Percentiles rank a stretch among this genome's conserved stretches.
These are phyloP conservation scores for Pseudogymnoascus pannorum DNA, from an alignment of 2,329 filamentous ascomycete species.

Conservation along the genomic window DNA sequence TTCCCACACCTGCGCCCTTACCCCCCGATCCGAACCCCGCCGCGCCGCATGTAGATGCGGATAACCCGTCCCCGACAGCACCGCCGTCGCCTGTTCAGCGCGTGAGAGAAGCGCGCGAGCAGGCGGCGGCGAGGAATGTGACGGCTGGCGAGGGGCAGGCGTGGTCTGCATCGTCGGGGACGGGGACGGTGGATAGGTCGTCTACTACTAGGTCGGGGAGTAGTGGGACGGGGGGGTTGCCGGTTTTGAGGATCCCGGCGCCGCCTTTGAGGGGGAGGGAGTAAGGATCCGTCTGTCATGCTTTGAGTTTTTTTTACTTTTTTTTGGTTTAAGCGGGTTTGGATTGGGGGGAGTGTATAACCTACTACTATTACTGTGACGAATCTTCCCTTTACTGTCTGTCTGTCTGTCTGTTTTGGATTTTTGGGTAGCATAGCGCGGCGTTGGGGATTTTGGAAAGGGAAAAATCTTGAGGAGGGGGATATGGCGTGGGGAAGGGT, in stretches of 20 bases:
- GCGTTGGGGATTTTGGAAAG: not conserved
- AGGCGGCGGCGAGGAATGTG: not conserved
- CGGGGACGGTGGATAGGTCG: not conserved
- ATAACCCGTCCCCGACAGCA: not conserved
- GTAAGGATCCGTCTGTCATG: not conserved
- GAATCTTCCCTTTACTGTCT: not conserved
- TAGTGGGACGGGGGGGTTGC: not conserved
- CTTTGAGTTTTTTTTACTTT: not conserved
- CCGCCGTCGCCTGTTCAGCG: not conserved
- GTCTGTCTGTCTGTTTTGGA: not conserved
- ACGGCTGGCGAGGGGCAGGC: not conserved
- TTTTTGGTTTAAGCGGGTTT: not conserved
- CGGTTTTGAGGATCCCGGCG: not conserved
- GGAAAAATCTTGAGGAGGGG: not conserved
- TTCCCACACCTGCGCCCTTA: not conserved
- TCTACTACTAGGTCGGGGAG: not conserved
- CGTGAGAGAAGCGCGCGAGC: not conserved
- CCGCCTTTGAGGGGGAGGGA: not conserved
- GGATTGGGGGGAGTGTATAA: not conserved
- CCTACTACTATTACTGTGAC: not conserved
- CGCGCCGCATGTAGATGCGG: not conserved
- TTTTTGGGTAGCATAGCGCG: not conserved
- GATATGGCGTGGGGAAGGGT: not conserved
- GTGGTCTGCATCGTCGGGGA: not conserved
- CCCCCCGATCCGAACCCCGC: not conserved